Evolutionary conservation across 176 grass and related monocot genomes (phyloP), one percentile per base, ranked within the genome.

Genomic region (Musa troglodytarum): DNA sequence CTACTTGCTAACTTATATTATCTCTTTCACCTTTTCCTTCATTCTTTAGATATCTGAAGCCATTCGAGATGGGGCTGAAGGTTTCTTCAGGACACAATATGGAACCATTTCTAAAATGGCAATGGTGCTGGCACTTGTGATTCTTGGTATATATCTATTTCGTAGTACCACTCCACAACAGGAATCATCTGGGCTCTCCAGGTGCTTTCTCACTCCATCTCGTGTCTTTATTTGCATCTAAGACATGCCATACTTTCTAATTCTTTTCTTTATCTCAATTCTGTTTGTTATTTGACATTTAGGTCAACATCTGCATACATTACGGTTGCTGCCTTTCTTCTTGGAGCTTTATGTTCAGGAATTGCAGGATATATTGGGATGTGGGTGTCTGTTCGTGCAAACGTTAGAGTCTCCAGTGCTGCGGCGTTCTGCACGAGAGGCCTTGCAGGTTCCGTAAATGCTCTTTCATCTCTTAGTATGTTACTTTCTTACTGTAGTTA

Each of bases 371-470:
- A 91, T 87, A 91, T 99, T 74, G 95, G 95, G 73, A 99, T 99
- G 95, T 99, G 90, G 95, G 95, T 99, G 1, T 99, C 95, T 9
- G 95, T 99, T 11, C 95, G 95, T 81, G 95, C 95, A 56, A 94
- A 99, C 91, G 95, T 99, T 86, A 83, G 95, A 83, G 95, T 99
- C 68, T 99, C 95, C 69, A 99, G 95, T 83, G 95, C 95, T 74
- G 95, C 86, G 95, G 11, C 88, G 95, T 63, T 99, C 95, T 87
- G 90, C 95, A n/a, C 88, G 95, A 77, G 95, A 99, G 86, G 95
- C 95, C 70, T 89, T 99, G 80, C 95, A 99, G 95, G 95, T 99
- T 82, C 86, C 29, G 82, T 81, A 28, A 9, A 12, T 59, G 74
- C 28, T 71, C 62, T 79, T 74, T 66, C 58, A 25, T 81, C 72